Percentiles rank a stretch among this genome's conserved stretches.
Conservation (phyloP, 2,329 filamentous ascomycete genomes). For the Fusarium continuum region DNA sequence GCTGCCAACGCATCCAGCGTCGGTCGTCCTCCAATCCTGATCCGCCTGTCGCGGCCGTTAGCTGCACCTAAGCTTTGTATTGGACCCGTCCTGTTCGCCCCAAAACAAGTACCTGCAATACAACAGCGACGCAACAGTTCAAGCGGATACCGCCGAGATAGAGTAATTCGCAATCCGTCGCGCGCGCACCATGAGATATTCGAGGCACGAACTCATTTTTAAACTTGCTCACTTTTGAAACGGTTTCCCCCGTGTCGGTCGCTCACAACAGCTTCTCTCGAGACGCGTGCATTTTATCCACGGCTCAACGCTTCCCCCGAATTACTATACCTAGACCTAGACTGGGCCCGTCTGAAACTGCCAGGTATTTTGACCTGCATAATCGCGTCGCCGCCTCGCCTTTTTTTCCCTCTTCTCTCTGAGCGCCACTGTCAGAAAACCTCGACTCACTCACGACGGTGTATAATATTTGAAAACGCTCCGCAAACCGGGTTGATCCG, state of each 20-base stretch:
- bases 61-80: constrained; percentile 32
- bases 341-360: constrained; percentile 40
- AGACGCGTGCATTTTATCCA: constrained; percentile 36
- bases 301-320: constrained; percentile 36
- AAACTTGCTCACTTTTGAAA: constrained; percentile 39
- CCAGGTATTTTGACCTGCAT: constrained; percentile 45
- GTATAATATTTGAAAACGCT: constrained; percentile 10
- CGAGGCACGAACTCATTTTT: constrained; percentile 45
- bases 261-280: constrained; percentile 24
- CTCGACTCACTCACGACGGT: constrained; percentile 19
- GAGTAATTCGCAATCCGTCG: constrained; percentile 47
- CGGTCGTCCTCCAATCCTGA: constrained; percentile 36
- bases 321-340: constrained; percentile 7
- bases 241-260: constrained; percentile 25
- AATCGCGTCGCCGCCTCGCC: constrained; percentile 38
- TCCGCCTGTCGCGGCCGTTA: constrained; percentile 34
- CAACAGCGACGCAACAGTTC: constrained; percentile 27
- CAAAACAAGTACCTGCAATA: constrained; percentile 32
- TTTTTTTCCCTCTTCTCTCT: constrained; percentile 37
- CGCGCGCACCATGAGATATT: constrained; percentile 57
- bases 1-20: constrained; percentile 37
- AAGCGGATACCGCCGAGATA: constrained; percentile 43
- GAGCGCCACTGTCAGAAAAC: constrained; percentile 29
- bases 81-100: constrained; percentile 34
- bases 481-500: constrained; percentile 8